Evolutionary conservation across 2,329 filamentous ascomycete species (phyloP).

Genomic region (Pseudonectria foliicola): DNA sequence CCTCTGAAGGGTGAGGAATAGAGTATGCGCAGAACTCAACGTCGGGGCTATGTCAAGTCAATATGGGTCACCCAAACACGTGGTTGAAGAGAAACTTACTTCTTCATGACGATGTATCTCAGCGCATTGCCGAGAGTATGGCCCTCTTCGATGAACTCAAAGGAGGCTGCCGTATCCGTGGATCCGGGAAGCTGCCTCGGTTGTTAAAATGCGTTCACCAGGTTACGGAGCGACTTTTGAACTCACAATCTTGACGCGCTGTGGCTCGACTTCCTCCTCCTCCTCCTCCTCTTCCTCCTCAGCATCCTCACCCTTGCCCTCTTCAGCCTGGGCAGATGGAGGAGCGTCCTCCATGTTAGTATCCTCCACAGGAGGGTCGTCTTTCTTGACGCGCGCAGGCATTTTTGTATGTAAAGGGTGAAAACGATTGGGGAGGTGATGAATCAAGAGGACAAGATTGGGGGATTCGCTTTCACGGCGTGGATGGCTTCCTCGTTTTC

Average conservation of each 20-base stretch:
- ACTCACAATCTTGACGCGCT: slow-evolving; percentile 57
- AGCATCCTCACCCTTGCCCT: slow-evolving; percentile 29
- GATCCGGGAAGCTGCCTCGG: slow-evolving; percentile 67
- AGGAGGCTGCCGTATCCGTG: slow-evolving; percentile 82
- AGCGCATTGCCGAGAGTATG: slow-evolving; percentile 94
- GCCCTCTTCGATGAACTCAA: slow-evolving; percentile 88
- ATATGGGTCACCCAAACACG: not conserved
- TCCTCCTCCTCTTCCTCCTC: slow-evolving; percentile 36
- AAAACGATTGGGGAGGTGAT: no score
- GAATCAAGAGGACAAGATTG: no score
- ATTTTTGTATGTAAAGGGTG: slow-evolving; percentile 20
- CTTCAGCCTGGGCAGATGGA: slow-evolving; percentile 29
- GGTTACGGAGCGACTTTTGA: not conserved
- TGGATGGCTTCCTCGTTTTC: no score
- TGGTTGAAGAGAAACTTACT: slow-evolving; percentile 50
- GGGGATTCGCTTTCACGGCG: no score
- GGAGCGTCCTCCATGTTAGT: slow-evolving; percentile 40
- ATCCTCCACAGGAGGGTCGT: slow-evolving; percentile 27
- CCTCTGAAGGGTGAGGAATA: slow-evolving; percentile 92
- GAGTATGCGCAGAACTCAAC: slow-evolving; percentile 98
- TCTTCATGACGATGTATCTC: slow-evolving; percentile 97
- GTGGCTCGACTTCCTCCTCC: slow-evolving; percentile 40
- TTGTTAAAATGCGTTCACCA: slow-evolving; percentile 6
- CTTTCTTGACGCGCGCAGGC: slow-evolving; percentile 33
- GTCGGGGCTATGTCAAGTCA: slow-evolving; percentile 58